Evolutionary conservation across 345 rosid species (phyloP), one percentile per base, ranked within the genome.

Genomic region (Geranium rotundifolium): DNA sequence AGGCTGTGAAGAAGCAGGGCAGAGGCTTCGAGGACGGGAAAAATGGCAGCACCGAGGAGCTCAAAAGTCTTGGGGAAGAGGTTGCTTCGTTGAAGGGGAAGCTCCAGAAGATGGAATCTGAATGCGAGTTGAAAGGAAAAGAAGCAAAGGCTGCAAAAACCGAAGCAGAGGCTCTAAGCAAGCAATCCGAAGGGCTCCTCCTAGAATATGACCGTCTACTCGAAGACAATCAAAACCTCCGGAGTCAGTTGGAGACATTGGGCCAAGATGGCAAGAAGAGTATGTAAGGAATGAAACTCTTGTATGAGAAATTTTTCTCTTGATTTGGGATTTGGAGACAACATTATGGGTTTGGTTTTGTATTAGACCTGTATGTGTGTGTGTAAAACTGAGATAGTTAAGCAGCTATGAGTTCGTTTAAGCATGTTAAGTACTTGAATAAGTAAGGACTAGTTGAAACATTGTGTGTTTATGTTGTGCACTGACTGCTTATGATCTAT

Each of bases 101-200:
- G 75, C 59, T 85, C 17, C 76, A 80, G 72, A 71, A 71, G 60
- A 49, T 84, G 18, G 89, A 90, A 75, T 70, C 75, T 9, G 81
- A 87, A 61, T 66, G 70, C 10, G 82, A 77, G n/a, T 59, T 69
- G 8, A 85, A 81, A 75, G 77, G 70, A 5, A 76, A 80, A 46
- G 87, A 82, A 58, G 80, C 81, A n/a, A 77, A 82, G 60, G 64
- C 77, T 20, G 90, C 87, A 19, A 73, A 76, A 70, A 81, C 71
- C 17, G 82, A 85, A 72, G 84, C 84, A 23, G 84, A 76, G 69
- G 85, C 95, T 17, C 58, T 84, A 20, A 83, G 78, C 39, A 90
- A 85, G 62, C 88, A 82, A 73, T 85, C 90, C 0, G 92, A 90
- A 69, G 95, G 79, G 56, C 75, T 85, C 60, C 85, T 84, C 58